Conservation (phyloP, 441 rosid species). For the Metrosideros polymorpha region DNA sequence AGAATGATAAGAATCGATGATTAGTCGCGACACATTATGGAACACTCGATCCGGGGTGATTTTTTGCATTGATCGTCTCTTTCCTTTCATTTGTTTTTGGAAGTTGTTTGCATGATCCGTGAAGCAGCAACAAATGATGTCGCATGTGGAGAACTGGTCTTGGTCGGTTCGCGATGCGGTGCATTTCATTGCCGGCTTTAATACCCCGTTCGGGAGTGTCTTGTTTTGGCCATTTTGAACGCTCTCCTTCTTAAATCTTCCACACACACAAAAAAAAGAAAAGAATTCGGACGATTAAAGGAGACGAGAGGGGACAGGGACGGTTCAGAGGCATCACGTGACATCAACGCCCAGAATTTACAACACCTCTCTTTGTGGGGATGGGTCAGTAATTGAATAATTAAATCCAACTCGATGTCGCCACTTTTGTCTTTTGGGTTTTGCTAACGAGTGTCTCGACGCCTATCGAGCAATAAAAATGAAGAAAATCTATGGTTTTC, state of each 20-base stretch:
- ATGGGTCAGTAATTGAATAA: background rate
- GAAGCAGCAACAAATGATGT: background rate
- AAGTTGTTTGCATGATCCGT: background rate
- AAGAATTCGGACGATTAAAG: background rate
- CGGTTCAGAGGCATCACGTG: background rate
- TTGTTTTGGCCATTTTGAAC: background rate
- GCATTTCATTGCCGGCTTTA: background rate
- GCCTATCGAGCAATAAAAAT: background rate
- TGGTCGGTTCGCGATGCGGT: background rate
- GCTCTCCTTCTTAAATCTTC: background rate
- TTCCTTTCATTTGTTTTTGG: background rate
- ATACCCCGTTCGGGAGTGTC: background rate
- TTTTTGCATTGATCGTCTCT: background rate
- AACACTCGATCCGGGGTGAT: too few relatives aligned
- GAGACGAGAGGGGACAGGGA: background rate
- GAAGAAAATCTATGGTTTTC: background rate
- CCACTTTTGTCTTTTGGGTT: background rate
- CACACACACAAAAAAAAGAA: too few relatives aligned
- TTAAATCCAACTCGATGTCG: background rate
- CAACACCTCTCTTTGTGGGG: background rate
- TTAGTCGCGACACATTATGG: background rate
- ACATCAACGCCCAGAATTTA: background rate
- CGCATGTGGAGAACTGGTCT: background rate
- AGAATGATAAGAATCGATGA: background rate
- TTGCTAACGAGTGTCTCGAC: background rate